These are phyloP conservation scores for Pleurotus eryngii DNA, from an alignment of 768 basidiomycete genomes.

Conservation along the genomic window DNA sequence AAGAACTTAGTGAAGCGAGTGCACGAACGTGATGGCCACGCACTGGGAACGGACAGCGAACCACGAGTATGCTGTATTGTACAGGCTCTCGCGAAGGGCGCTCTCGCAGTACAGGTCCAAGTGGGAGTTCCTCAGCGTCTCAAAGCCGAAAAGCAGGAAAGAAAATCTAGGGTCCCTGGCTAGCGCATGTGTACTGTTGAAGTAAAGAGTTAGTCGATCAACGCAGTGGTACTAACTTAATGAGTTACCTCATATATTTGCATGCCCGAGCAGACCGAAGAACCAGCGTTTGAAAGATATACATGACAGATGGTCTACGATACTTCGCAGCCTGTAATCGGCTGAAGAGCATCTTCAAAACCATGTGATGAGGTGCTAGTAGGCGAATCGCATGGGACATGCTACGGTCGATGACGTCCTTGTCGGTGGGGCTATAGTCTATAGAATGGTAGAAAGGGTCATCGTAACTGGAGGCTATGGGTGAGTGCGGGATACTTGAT, in stretches of 20 bases:
- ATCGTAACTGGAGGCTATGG: slow-evolving; percentile 53
- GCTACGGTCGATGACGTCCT: slow-evolving; percentile 74
- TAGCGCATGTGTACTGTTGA: slow-evolving; percentile 79
- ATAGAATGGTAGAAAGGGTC: slow-evolving; percentile 88
- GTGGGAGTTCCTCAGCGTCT: slow-evolving; percentile 83
- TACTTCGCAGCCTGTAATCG: slow-evolving; percentile 93
- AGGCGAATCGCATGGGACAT: slow-evolving; percentile 67
- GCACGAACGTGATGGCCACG: slow-evolving; percentile 23
- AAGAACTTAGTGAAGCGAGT: not conserved
- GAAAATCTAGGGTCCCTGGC: slow-evolving; percentile 90
- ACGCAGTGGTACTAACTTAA: not conserved
- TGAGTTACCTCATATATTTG: slow-evolving; percentile 67
- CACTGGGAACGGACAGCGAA: slow-evolving; percentile 93
- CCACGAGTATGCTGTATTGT: slow-evolving; percentile 83
- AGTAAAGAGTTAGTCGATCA: not conserved
- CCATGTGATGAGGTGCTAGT: slow-evolving; percentile 77
- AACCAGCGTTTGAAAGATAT: slow-evolving; percentile 81
- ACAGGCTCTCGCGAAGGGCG: slow-evolving; percentile 70
- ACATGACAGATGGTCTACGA: slow-evolving; percentile 78
- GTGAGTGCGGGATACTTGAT: not conserved
- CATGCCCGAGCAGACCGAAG: slow-evolving; percentile 73
- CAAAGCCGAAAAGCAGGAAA: slow-evolving; percentile 90
- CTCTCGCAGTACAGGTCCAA: slow-evolving; percentile 83
- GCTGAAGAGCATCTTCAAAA: slow-evolving; percentile 87
- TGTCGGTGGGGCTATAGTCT: slow-evolving; percentile 88